Evolutionary conservation across 345 rosid genomes (phyloP).

Genomic region (Bruguiera sexangula): DNA sequence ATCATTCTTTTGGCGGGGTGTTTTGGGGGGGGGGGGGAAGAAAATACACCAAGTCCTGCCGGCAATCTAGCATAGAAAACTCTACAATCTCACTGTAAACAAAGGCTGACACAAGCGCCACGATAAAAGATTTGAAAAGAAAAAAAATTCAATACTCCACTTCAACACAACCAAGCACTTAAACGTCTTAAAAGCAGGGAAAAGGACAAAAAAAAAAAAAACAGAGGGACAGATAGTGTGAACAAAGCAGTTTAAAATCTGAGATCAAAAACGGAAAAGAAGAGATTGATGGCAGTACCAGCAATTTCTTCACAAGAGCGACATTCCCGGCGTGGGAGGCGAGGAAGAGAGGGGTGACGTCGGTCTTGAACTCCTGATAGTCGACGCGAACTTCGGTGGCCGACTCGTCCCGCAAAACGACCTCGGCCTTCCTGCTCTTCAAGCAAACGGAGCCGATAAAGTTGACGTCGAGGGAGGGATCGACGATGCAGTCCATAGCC

Average conservation of each 20-base stretch:
- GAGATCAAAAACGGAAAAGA: not conserved
- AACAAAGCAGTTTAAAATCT: not conserved
- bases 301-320: constrained; percentile 67
- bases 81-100: no score
- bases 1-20: no score
- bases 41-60: no score
- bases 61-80: no score
- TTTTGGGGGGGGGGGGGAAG: no score
- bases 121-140: no score
- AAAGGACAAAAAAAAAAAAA: no score
- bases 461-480: constrained; percentile 81
- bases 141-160: no score
- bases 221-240: no score
- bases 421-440: constrained; percentile 63
- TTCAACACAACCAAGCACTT: no score
- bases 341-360: constrained; percentile 86
- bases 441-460: constrained; percentile 76
- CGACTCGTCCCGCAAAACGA: constrained; percentile 59
- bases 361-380: constrained; percentile 84
- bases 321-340: constrained; percentile 79
- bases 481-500: constrained; percentile 55
- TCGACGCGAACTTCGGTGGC: constrained; percentile 58
- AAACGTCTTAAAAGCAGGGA: no score
- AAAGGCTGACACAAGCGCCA: no score
- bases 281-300: constrained; percentile 45